phyloP scores from a whole-genome alignment of 2,329 filamentous ascomycete species.

The Cryphonectria carpinicola region DNA sequence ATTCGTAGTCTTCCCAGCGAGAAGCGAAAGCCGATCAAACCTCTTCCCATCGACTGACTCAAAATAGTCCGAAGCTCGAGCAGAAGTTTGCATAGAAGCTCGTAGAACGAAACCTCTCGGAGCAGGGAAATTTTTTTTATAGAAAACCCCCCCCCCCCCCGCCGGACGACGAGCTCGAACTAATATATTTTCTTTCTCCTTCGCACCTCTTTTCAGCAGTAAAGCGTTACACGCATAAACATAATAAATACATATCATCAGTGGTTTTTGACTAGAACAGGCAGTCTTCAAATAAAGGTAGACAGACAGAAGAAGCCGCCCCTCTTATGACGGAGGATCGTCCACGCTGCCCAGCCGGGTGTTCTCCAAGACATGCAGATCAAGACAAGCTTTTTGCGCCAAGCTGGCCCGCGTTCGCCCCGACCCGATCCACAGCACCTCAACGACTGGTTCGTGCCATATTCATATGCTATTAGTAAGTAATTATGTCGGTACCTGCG shows the following conservation, averaged over 20 bases:
- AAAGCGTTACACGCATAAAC: background rate
- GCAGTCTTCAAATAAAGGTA: background rate
- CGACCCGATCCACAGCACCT: background rate
- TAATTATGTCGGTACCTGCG: background rate
- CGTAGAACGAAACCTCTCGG: background rate
- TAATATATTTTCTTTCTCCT: background rate
- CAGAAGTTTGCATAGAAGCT: background rate
- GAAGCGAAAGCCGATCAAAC: constrained; percentile 1
- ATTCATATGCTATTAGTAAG: background rate
- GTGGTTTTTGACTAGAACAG: background rate
- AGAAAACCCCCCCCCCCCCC: no score
- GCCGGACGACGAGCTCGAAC: background rate
- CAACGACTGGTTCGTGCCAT: background rate
- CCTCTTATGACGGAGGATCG: background rate
- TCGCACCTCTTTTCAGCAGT: background rate
- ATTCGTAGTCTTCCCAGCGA: background rate
- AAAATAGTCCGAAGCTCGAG: background rate
- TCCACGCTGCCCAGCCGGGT: background rate
- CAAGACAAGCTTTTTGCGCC: constrained; percentile 6
- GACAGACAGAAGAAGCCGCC: background rate
- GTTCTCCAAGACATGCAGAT: background rate
- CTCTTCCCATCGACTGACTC: background rate
- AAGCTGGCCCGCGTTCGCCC: background rate
- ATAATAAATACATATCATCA: background rate
- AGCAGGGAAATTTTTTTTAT: background rate